Conservation (phyloP, 129 eudicot genomes). For the Ambrosia trifida region DNA sequence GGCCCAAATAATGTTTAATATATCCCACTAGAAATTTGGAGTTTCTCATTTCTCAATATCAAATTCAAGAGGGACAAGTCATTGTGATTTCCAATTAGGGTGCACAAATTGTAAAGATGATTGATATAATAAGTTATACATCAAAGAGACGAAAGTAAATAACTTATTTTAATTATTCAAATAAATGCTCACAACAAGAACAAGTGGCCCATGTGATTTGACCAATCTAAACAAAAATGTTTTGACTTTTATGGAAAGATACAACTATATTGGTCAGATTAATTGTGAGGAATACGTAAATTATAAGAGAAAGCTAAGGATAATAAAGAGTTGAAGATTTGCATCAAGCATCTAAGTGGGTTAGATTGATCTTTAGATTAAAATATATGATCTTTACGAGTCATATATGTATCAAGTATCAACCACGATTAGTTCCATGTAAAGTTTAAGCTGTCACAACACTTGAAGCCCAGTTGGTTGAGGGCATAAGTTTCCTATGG, state of each 20-base stretch:
- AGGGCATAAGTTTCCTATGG: too few relatives aligned
- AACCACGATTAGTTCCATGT: too few relatives aligned
- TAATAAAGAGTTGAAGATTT: too few relatives aligned
- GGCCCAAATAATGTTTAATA: conserved; percentile 23
- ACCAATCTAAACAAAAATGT: not conserved
- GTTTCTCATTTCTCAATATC: conserved; percentile 14
- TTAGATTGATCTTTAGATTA: too few relatives aligned
- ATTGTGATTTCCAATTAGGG: conserved; percentile 6
- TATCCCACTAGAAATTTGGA: conserved; percentile 19
- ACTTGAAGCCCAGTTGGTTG: too few relatives aligned
- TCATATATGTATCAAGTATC: too few relatives aligned
- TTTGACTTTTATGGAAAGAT: not conserved
- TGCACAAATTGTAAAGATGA: not conserved
- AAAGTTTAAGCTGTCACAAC: too few relatives aligned
- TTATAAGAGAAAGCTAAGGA: too few relatives aligned
- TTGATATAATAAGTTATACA: not conserved
- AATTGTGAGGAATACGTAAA: too few relatives aligned
- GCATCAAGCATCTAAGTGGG: too few relatives aligned
- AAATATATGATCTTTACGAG: too few relatives aligned
- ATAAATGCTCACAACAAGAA: conserved; percentile 6
- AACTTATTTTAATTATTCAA: not conserved
- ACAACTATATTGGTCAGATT: too few relatives aligned
- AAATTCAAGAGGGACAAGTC: conserved; percentile 18
- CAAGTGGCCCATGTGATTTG: not conserved
- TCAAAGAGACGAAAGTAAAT: not conserved